phyloP scores from a whole-genome alignment of 2,329 filamentous ascomycete genomes.

The Aspergillus quadricinctus region DNA sequence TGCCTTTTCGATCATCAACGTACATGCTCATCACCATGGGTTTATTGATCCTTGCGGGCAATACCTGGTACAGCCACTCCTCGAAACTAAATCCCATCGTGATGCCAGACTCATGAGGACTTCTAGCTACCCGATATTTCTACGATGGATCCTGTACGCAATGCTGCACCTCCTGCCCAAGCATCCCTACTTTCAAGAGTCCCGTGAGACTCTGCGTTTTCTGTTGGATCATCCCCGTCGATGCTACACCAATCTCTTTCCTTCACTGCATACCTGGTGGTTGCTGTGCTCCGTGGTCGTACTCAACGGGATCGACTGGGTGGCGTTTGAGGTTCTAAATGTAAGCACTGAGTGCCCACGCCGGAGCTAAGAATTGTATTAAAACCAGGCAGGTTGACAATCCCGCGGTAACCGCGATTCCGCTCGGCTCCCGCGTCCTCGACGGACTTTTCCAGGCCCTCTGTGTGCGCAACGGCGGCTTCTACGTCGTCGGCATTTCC shows the following conservation, averaged over 20 bases:
- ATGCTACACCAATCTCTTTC: conserved; percentile 59
- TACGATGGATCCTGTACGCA: not conserved
- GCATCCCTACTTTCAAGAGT: not conserved
- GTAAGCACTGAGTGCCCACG: not conserved
- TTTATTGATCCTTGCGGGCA: conserved; percentile 34
- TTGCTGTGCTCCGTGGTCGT: conserved; percentile 48
- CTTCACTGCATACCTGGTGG: conserved; percentile 55
- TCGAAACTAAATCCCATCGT: not conserved
- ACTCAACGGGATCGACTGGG: conserved; percentile 54
- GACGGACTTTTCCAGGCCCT: conserved; percentile 59
- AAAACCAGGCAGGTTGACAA: not conserved
- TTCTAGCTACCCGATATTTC: not conserved
- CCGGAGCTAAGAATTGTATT: not conserved
- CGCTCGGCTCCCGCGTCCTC: conserved; percentile 43
- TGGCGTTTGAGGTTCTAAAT: conserved; percentile 48
- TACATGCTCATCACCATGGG: conserved; percentile 28
- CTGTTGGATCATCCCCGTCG: conserved; percentile 57
- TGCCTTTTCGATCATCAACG: conserved; percentile 19
- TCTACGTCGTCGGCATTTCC: conserved; percentile 48
- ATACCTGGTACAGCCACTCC: conserved; percentile 22
- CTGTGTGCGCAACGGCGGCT: conserved; percentile 46
- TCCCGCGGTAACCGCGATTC: not conserved
- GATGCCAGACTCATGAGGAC: not conserved
- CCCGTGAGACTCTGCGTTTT: conserved; percentile 46
- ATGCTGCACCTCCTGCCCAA: not conserved